Percentiles rank a stretch among this genome's conserved stretches.
phyloP scores from a whole-genome alignment of 23 red algal species.

The Agarophyton chilense region DNA sequence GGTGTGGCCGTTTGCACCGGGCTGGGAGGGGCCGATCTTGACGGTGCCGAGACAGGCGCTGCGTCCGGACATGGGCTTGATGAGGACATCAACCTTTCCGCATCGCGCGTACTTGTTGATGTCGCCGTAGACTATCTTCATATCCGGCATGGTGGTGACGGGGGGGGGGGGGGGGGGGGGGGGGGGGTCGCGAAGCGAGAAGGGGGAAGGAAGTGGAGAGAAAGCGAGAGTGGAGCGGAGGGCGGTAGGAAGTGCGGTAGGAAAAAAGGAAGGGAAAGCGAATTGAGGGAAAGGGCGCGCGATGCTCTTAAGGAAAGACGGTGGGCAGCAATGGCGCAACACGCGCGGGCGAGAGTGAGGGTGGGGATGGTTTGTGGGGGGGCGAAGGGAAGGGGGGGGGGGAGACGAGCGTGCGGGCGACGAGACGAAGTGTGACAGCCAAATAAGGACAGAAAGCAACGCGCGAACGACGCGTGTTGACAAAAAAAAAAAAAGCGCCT shows the following conservation, averaged over 20 bases:
- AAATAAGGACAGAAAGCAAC: not conserved
- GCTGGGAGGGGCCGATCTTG: conserved; percentile 34
- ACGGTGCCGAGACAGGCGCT: conserved; percentile 45
- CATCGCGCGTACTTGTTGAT: conserved; percentile 41
- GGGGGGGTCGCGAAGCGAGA: not conserved
- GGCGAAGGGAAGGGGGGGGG: not conserved
- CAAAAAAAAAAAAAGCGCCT: not conserved
- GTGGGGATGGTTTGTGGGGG: not conserved
- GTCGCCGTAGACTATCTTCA: conserved; percentile 59
- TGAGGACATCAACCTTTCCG: conserved; percentile 47
- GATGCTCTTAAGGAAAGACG: not conserved
- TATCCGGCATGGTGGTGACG: conserved; percentile 36
- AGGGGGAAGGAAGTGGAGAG: not conserved
- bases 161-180: too few relatives aligned
- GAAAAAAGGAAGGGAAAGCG: too few relatives aligned
- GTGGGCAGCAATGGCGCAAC: not conserved
- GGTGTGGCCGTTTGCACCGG: conserved; percentile 47
- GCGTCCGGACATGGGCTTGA: conserved; percentile 42
- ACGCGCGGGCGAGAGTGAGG: too few relatives aligned
- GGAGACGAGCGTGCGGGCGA: not conserved
- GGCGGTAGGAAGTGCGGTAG: not conserved
- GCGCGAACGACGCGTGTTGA: conserved; percentile 39
- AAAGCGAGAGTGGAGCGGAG: not conserved
- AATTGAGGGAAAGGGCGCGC: too few relatives aligned
- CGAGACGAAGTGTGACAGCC: not conserved